Evolutionary conservation across 352 stramenopile genomes (phyloP).

Genomic region (Aphanomyces cochlioides): DNA sequence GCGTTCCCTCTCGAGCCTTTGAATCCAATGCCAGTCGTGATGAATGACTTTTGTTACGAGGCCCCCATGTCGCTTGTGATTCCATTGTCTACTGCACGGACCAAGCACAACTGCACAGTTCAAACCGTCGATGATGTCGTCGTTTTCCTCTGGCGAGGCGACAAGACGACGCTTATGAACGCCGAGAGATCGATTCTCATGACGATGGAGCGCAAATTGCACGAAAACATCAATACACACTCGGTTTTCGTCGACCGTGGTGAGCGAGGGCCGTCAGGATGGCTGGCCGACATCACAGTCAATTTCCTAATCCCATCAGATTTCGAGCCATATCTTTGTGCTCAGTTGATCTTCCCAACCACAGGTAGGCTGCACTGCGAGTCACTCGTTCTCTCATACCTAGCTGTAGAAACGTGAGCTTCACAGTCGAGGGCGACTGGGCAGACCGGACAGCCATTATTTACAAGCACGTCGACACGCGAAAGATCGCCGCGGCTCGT

Average conservation of each 20-base stretch:
- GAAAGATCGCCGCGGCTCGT: not conserved
- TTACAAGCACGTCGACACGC: not conserved
- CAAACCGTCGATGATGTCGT: constrained; percentile 2
- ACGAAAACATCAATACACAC: constrained; percentile 21
- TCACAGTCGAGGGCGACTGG: constrained; percentile 20
- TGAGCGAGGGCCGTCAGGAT: not conserved
- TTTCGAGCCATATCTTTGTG: constrained; percentile 1
- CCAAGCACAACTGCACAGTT: constrained; percentile 6
- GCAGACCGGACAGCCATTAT: constrained; percentile 12
- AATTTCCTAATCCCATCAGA: not conserved
- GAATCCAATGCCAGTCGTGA: constrained; percentile 19
- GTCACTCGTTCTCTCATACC: too few species aligned
- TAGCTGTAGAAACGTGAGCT: not conserved
- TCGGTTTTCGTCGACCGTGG: constrained; percentile 6
- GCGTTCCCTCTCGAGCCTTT: constrained; percentile 16
- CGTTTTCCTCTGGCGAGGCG: constrained; percentile 6
- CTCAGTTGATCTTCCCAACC: not conserved
- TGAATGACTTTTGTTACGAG: not conserved
- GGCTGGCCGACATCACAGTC: constrained; percentile 14
- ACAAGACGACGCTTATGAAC: not conserved
- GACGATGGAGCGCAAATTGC: constrained; percentile 15
- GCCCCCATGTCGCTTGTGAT: constrained; percentile 8
- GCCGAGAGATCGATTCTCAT: not conserved
- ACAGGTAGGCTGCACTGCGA: not conserved
- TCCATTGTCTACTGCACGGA: not conserved